Evolutionary conservation across 1,139 yeast species (phyloP).

Genomic region (Pichia terricola): DNA sequence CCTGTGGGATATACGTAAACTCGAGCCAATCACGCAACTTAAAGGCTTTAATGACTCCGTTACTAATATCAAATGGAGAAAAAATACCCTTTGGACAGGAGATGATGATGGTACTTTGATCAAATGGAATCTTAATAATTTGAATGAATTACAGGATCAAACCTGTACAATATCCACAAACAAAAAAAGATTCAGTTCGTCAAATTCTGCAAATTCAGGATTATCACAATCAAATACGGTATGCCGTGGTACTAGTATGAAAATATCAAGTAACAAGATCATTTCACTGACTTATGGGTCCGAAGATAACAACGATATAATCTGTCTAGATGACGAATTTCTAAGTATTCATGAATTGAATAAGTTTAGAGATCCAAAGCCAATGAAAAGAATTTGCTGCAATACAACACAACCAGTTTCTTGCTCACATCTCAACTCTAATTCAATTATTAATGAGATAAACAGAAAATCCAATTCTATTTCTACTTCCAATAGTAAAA

Average conservation of each 20-base stretch:
- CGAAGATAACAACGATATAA: neutral
- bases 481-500: too few relatives aligned
- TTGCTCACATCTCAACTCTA: too few relatives aligned
- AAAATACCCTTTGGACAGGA: conserved; percentile 43
- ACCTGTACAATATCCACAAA: neutral
- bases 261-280: conserved; percentile 8
- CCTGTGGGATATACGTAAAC: conserved; percentile 68
- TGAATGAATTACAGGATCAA: conserved; percentile 1
- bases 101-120: conserved; percentile 64
- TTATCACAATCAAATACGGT: neutral
- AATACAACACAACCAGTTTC: neutral
- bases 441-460: too few relatives aligned
- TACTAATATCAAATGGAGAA: conserved; percentile 51
- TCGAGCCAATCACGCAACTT: conserved; percentile 42
- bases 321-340: conserved; percentile 9
- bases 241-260: neutral
- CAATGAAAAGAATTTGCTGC: neutral
- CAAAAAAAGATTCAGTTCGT: neutral
- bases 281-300: conserved; percentile 5
- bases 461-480: too few relatives aligned
- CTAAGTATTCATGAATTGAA: conserved; percentile 7
- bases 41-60: conserved; percentile 49
- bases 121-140: conserved; percentile 50
- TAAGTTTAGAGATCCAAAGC: neutral
- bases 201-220: neutral